Evolutionary conservation across 768 basidiomycete species (phyloP).

Genomic region (Kwoniella europaea): DNA sequence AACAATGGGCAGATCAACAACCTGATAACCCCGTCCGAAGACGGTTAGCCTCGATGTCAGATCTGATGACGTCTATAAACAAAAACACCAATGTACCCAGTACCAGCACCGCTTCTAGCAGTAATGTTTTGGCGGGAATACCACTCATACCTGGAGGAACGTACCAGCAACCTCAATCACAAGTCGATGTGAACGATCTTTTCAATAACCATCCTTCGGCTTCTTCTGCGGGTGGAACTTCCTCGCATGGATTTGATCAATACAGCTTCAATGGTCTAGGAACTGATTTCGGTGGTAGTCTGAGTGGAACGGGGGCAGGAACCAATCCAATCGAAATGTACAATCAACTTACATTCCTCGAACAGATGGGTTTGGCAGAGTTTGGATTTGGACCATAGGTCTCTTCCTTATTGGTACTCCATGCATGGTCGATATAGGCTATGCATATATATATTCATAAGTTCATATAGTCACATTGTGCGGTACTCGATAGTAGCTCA

Average conservation of each 20-base stretch:
- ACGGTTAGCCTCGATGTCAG: constrained; percentile 22
- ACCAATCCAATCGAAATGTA: constrained; percentile 14
- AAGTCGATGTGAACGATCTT: background rate
- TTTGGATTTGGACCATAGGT: constrained; percentile 12
- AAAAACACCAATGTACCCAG: background rate
- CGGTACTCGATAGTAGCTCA: no score
- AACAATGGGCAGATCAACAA: constrained; percentile 26
- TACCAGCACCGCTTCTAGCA: background rate
- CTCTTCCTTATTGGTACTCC: no score
- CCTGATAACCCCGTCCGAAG: constrained; percentile 1
- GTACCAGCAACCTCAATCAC: constrained; percentile 6
- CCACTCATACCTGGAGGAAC: background rate
- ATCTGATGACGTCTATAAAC: background rate
- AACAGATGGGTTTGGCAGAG: constrained; percentile 13
- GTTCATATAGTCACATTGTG: no score
- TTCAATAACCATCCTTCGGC: constrained; percentile 3
- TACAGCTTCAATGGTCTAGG: background rate
- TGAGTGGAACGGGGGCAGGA: background rate
- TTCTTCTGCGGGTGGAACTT: background rate
- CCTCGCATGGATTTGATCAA: constrained; percentile 2
- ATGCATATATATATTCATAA: no score
- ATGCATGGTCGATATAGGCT: no score
- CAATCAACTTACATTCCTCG: constrained; percentile 10
- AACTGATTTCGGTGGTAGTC: background rate
- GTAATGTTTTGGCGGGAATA: background rate